Evolutionary conservation across 2,329 filamentous ascomycete genomes (phyloP).

Genomic region (Helotiales sp.): DNA sequence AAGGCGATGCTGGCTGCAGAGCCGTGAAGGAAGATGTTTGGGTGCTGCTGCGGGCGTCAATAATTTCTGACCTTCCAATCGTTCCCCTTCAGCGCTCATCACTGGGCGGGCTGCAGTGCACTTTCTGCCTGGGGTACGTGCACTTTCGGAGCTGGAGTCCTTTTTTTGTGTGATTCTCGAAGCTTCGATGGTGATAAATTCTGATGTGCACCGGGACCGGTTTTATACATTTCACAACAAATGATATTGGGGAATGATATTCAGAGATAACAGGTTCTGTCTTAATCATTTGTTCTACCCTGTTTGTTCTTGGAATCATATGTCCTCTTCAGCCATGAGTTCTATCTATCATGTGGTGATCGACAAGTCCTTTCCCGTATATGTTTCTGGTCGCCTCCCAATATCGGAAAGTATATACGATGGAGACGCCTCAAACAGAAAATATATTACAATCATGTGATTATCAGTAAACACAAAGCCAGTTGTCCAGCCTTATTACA

Average conservation of each 20-base stretch:
- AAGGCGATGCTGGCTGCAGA: not conserved
- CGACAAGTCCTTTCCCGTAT: no score
- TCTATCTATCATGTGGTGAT: no score
- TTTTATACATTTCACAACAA: not conserved
- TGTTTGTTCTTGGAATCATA: not conserved
- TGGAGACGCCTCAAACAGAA: no score
- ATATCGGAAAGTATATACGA: no score
- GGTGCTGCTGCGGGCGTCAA: constrained; percentile 2
- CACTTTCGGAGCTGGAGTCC: not conserved
- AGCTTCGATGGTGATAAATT: constrained; percentile 6
- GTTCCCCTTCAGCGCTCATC: not conserved
- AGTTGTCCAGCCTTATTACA: constrained; percentile 3
- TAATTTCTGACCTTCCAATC: constrained; percentile 2
- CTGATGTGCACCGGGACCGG: not conserved
- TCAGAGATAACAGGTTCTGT: not conserved
- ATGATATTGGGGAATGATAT: no score
- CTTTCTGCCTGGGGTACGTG: not conserved
- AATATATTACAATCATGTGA: not conserved
- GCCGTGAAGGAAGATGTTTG: not conserved
- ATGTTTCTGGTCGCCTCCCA: no score
- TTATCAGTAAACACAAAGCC: not conserved
- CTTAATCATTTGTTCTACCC: not conserved
- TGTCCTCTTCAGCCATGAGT: not conserved
- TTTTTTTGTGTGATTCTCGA: constrained; percentile 4
- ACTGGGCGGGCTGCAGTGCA: not conserved